Evolutionary conservation across 352 stramenopile genomes (phyloP).

Genomic region (Salisapilia sapeloensis): DNA sequence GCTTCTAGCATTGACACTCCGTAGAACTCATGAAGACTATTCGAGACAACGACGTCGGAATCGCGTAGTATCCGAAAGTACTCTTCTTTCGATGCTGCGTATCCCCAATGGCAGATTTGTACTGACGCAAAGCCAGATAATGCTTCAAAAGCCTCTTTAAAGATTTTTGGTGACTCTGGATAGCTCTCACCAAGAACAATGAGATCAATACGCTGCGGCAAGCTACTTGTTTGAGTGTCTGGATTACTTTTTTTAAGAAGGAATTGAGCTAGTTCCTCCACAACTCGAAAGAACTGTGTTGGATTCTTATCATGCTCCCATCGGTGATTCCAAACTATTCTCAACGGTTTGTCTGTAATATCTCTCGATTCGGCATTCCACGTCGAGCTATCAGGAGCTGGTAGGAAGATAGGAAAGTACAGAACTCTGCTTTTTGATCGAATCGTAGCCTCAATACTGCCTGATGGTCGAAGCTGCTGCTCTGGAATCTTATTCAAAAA

Average conservation of each 20-base stretch:
- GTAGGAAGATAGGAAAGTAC: slow-evolving; percentile 15
- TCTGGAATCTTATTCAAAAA: slow-evolving; percentile 39
- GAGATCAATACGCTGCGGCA: too few species aligned
- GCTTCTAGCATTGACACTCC: slow-evolving; percentile 31
- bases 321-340: slow-evolving; percentile 30
- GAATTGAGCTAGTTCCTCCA: slow-evolving; percentile 13
- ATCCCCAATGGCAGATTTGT: slow-evolving; percentile 21
- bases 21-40: slow-evolving; percentile 37
- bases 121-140: slow-evolving; percentile 8
- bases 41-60: slow-evolving; percentile 31
- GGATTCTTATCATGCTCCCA: slow-evolving; percentile 52
- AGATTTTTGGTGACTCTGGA: slow-evolving; percentile 9
- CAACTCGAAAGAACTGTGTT: slow-evolving; percentile 20
- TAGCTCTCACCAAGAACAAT: slow-evolving; percentile 27
- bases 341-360: slow-evolving; percentile 4
- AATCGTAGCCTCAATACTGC: slow-evolving; percentile 4
- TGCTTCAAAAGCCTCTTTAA: slow-evolving; percentile 7
- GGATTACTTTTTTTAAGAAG: too few species aligned
- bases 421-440: slow-evolving; percentile 23
- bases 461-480: slow-evolving; percentile 9
- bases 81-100: slow-evolving; percentile 6
- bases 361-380: neutral
- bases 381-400: neutral
- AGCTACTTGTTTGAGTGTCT: too few species aligned
- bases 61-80: slow-evolving; percentile 18